Conservation (phyloP, 768 basidiomycete species). For the Psilocybe azurescens region DNA sequence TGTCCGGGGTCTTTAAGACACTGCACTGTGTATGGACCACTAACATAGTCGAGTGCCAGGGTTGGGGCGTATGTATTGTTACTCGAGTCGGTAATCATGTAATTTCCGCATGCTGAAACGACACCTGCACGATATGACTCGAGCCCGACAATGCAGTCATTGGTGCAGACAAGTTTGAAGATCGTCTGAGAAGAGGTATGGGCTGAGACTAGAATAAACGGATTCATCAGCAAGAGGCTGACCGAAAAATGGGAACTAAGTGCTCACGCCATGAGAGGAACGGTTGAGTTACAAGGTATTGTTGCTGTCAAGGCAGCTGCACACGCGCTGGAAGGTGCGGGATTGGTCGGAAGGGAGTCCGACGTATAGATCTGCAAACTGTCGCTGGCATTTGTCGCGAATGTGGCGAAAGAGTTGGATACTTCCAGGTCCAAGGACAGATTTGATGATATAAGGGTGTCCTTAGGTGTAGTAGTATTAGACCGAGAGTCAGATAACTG, state of each 20-base stretch:
- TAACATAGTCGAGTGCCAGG: constrained; percentile 25
- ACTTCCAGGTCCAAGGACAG: constrained; percentile 5
- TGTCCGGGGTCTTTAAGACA: constrained; percentile 24
- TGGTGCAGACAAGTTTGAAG: constrained; percentile 23
- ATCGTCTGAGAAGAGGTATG: constrained; percentile 7
- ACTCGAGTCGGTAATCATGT: constrained; percentile 19
- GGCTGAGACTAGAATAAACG: constrained; percentile 6
- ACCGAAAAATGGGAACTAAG: background rate
- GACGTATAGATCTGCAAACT: constrained; percentile 16
- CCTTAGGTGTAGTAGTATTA: background rate
- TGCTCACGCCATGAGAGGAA: constrained; percentile 16
- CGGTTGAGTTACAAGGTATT: constrained; percentile 17
- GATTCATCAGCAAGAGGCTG: constrained; percentile 2
- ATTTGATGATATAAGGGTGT: background rate
- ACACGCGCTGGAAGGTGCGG: constrained; percentile 14
- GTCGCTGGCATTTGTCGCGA: constrained; percentile 13
- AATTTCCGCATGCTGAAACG: constrained; percentile 24
- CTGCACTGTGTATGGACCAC: constrained; percentile 28
- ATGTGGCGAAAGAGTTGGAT: constrained; percentile 9
- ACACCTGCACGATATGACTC: constrained; percentile 25
- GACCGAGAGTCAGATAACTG: constrained; percentile 10
- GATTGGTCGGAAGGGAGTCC: constrained; percentile 13
- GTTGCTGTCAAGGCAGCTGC: constrained; percentile 13
- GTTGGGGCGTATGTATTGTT: constrained; percentile 27
- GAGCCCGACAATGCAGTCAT: constrained; percentile 21